Percentiles rank a stretch among this genome's conserved stretches.
These are phyloP conservation scores for Geoglossum glabrum DNA, from an alignment of 495 filamentous ascomycete genomes.

Conservation along the genomic window DNA sequence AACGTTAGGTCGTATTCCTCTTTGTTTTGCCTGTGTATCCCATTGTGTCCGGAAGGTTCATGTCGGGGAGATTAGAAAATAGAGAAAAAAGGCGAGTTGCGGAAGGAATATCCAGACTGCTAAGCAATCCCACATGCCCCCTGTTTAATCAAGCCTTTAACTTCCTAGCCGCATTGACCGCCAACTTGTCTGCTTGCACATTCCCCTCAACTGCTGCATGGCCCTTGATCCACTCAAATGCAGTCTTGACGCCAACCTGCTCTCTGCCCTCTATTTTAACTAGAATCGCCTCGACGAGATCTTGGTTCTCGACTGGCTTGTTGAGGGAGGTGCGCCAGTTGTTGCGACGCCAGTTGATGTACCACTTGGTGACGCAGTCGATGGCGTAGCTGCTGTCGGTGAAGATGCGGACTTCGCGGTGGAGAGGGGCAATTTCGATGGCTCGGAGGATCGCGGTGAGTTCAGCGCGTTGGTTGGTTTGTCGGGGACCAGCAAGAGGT, in stretches of 20 bases:
- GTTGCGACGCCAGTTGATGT: slow-evolving; percentile 54
- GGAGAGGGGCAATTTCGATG: slow-evolving; percentile 49
- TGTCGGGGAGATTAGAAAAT: no score
- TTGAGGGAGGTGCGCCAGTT: slow-evolving; percentile 52
- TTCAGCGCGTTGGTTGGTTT: slow-evolving; percentile 93
- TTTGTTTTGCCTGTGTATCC: no score
- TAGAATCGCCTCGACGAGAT: slow-evolving; percentile 56
- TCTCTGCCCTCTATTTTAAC: slow-evolving; percentile 51
- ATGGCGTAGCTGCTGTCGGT: slow-evolving; percentile 79
- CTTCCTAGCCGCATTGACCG: slow-evolving; percentile 36
- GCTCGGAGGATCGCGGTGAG: slow-evolving; percentile 72
- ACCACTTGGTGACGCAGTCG: slow-evolving; percentile 79
- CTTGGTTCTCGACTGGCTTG: slow-evolving; percentile 64
- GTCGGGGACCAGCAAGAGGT: slow-evolving; percentile 44
- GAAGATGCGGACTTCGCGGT: slow-evolving; percentile 45
- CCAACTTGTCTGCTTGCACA: slow-evolving; percentile 58
- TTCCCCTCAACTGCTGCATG: slow-evolving; percentile 53
- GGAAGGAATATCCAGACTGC: no score
- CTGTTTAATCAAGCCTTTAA: slow-evolving; percentile 16
- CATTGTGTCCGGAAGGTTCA: no score
- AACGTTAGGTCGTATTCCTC: no score
- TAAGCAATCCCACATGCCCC: no score
- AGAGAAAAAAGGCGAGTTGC: no score
- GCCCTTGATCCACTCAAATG: slow-evolving; percentile 78
- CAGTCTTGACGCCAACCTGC: slow-evolving; percentile 34